Base-by-base conservation (phyloP, 2,329 filamentous ascomycete genomes). In the Fusarium decemcellulare region DNA sequence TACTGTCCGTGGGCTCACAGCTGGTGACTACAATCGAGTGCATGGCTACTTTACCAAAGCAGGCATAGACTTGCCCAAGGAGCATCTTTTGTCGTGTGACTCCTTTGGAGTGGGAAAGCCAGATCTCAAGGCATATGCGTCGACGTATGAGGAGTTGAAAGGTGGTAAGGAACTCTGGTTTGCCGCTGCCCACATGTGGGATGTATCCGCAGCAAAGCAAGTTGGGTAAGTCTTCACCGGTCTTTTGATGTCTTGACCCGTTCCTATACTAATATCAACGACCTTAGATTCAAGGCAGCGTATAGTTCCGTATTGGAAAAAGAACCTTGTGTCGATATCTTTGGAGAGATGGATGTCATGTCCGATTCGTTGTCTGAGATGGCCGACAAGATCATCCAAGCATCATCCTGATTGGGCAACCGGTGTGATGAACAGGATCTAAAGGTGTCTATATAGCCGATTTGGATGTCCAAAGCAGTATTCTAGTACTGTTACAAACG, bases 261-360 rank as follows among this genome's bases (percentile, higher is more conserved):
- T 9, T 14, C 1, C 4, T 5, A 23, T 23, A 4, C 44, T 72
- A 32, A 72, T 23, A 68, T 18, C 10, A 5, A 2, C 2, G 5
- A 12, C 5, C 12, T 4, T 5, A 65, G 68, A 15, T 73, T 73
- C 29, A 72, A 68, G 11, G 54, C 61, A 2, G 71, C 71, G 0
- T 73, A 72, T 30, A 67, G 68, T 9, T 68, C 65, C 4, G 47
- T 67, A 0, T 34, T 71, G 15, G 68, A 73, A 12, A 72, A 71
- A 9, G 70, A 73, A 15, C 39, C 68, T 1, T 68, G 59, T 5
- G 53, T 63, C 0, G 65, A 73, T 3, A 60, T 73, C 8, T 73
- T 73, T 56, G 68, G 70, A 1, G 55, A 72, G 43, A 71, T 72
- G 67, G 70, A 73, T 36, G 68, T 73, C 10, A 66, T 73, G 48